Percentiles rank a stretch among this genome's conserved stretches.
These are phyloP conservation scores for Crithidia brevicula DNA, from an alignment of 208 protist genomes.

Conservation along the genomic window DNA sequence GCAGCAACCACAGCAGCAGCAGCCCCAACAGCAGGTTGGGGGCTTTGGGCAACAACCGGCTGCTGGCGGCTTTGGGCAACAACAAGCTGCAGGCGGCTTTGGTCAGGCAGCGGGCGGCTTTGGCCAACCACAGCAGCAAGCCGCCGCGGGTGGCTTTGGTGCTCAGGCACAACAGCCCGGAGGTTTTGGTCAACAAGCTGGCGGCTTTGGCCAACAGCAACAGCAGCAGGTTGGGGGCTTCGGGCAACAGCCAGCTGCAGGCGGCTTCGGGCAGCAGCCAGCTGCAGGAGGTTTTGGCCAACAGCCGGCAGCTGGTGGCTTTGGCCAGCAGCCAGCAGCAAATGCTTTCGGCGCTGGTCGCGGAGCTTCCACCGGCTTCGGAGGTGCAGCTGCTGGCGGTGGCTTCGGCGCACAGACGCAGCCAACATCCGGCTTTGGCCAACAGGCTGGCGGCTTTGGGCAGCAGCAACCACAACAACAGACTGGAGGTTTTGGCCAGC, in stretches of 20 bases:
- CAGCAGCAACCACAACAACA: background rate
- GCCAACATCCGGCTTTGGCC: slow-evolving; percentile 9
- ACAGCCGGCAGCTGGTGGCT: background rate
- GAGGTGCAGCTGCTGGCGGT: background rate
- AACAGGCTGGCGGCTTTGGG: slow-evolving; percentile 28
- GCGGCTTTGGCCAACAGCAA: slow-evolving; percentile 32
- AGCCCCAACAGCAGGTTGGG: slow-evolving; percentile 10
- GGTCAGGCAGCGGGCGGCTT: slow-evolving; percentile 25
- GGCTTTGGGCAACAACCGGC: slow-evolving; percentile 16
- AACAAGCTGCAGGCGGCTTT: slow-evolving; percentile 33
- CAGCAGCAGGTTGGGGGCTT: slow-evolving; percentile 31
- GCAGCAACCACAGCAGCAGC: slow-evolving; percentile 31
- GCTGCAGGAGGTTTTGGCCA: slow-evolving; percentile 27
- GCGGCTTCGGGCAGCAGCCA: slow-evolving; percentile 37
- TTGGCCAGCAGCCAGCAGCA: slow-evolving; percentile 4
- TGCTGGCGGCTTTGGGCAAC: slow-evolving; percentile 32
- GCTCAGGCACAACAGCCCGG: slow-evolving; percentile 11
- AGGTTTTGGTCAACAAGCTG: slow-evolving; percentile 28
- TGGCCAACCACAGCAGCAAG: slow-evolving; percentile 27
- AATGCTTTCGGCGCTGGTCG: too few relatives aligned
- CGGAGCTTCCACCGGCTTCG: too few relatives aligned
- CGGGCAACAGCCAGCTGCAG: slow-evolving; percentile 19
- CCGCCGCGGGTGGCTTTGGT: background rate
- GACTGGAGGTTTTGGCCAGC: slow-evolving; percentile 38
- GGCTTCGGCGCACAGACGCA: too few relatives aligned